Evolutionary conservation across 73 alveolate genomes (phyloP).

Genomic region (Stentor roeselii): DNA sequence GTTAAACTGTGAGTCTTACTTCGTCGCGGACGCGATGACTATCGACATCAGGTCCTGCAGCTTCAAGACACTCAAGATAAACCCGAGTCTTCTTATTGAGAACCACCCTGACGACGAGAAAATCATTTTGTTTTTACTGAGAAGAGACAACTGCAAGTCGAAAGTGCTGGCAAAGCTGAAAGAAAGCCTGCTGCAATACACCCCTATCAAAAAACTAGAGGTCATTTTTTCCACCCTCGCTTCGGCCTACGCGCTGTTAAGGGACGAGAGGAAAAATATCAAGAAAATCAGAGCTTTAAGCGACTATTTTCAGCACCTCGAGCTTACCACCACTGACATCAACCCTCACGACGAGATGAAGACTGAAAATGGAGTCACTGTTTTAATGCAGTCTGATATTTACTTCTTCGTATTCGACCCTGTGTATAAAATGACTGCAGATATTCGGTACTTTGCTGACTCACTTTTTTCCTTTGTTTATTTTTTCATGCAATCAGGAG

Average conservation of each 20-base stretch:
- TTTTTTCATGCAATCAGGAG: neutral
- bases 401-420: neutral
- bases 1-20: neutral
- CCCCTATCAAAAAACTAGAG: neutral
- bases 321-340: neutral
- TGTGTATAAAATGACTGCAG: neutral
- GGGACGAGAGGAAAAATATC: too few relatives aligned
- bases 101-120: slow-evolving; percentile 1
- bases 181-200: neutral
- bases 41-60: neutral
- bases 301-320: neutral
- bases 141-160: neutral
- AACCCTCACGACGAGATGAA: neutral
- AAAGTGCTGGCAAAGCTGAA: neutral
- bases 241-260: neutral
- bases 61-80: neutral
- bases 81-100: neutral
- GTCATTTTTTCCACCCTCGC: neutral
- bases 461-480: neutral
- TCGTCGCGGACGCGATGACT: neutral
- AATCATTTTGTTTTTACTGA: too few relatives aligned
- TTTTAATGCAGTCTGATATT: neutral
- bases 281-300: neutral
- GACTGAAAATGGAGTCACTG: neutral
- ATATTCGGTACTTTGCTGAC: neutral